Base-by-base conservation (phyloP, 2,329 filamentous ascomycete genomes). In the Trichoderma sp. region DNA sequence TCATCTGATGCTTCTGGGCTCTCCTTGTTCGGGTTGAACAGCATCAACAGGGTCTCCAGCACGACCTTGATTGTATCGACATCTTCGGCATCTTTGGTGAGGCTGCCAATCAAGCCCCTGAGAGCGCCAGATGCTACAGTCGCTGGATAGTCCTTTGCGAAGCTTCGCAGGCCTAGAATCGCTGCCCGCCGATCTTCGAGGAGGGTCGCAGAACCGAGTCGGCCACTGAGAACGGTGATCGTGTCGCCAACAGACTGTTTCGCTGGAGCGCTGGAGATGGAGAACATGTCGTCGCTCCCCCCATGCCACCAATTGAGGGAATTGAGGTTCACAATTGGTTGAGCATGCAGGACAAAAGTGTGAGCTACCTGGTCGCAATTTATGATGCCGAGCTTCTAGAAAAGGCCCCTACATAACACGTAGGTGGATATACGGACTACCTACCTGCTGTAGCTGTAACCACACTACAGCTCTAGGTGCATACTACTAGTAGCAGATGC, bases 221-320 rank as follows among this genome's bases (percentile, higher is more conserved):
- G 92, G 76, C 90, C 90, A 80, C 94, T 96, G 70, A 98, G 85
- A 52, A 94, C 92, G 71, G 90, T 91, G 79, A 99, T 99, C 52
- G 96, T 97, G 78, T 97, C 94, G 77, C 92, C 91, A 74, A 95
- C 96, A 76, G 93, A 97, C 86, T 99, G 96, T 85, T 96, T 96
- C 78, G 94, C 93, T 75, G 96, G 96, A 77, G 93, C 92, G 70
- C 86, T 82, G 70, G 88, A 82, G 76, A 90, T 88, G 54, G 87
- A 88, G 78, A 90, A 89, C 87, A 90, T 90, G 66, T 66, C 64
- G 64, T 51, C 52, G 54, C 54, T 58, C 58, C 37, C 58, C 64
- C 64, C 64, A 66, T 66, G 64, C 51, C 64, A 56, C 49, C 43
- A 32, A 49, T 34, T 37, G 52, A 58, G 28, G 49, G 37, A 43